phyloP scores from a whole-genome alignment of 805 yeast species.

The Zygoascus bituminiphila region DNA sequence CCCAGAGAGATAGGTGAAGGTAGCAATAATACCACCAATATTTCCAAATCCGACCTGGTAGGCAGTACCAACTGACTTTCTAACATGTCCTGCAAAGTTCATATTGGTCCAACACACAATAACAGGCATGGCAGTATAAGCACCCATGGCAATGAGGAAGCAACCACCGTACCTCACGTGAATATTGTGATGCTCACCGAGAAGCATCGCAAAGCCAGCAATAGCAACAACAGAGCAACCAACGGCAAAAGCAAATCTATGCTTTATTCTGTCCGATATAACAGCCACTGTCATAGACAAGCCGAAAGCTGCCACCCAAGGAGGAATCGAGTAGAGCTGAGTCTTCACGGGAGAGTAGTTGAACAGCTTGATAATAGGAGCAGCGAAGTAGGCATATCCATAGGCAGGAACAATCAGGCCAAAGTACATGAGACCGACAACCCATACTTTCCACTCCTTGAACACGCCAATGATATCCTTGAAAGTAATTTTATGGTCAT shows the following conservation, averaged over 20 bases:
- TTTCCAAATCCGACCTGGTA: constrained; percentile 66
- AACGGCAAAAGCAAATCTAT: constrained; percentile 26
- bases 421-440: constrained; percentile 55
- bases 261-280: constrained; percentile 47
- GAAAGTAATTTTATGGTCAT: constrained; percentile 39
- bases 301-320: constrained; percentile 75
- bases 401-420: constrained; percentile 64
- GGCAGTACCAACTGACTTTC: constrained; percentile 52
- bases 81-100: constrained; percentile 54
- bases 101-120: constrained; percentile 58
- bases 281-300: constrained; percentile 54
- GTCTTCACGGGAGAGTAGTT: constrained; percentile 66
- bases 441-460: constrained; percentile 52
- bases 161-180: constrained; percentile 54
- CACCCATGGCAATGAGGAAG: constrained; percentile 50
- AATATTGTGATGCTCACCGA: constrained; percentile 35
- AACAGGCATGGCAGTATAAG: constrained; percentile 61
- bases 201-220: constrained; percentile 48
- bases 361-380: constrained; percentile 52
- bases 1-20: constrained; percentile 44
- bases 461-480: constrained; percentile 41
- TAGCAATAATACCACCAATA: constrained; percentile 61
- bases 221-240: constrained; percentile 33
- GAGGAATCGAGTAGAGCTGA: constrained; percentile 75
- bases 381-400: constrained; percentile 67